Conservation (phyloP, 2,329 filamentous ascomycete species). For the Kalmusia sp. region DNA sequence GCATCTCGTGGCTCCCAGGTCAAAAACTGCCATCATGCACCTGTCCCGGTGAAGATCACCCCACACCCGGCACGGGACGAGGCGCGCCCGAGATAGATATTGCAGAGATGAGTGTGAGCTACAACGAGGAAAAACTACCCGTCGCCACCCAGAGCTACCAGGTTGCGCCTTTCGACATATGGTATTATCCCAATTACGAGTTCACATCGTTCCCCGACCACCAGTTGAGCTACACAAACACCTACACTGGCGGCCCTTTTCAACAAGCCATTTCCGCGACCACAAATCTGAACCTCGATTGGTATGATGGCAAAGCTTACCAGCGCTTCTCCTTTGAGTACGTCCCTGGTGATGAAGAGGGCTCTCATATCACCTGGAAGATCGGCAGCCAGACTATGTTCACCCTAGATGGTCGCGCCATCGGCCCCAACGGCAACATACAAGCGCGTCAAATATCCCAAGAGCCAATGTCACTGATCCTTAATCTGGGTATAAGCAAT, state of each 20-base stretch:
- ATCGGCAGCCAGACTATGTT: conserved; percentile 60
- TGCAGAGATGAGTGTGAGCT: conserved; percentile 56
- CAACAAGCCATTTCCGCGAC: conserved; percentile 65
- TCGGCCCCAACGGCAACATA: conserved; percentile 63
- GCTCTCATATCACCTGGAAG: conserved; percentile 59
- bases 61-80: conserved; percentile 55
- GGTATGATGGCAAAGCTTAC: conserved; percentile 62
- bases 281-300: conserved; percentile 61
- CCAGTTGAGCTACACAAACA: conserved; percentile 57
- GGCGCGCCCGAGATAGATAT: conserved; percentile 59
- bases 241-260: conserved; percentile 61
- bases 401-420: conserved; percentile 59
- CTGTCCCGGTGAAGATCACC: conserved; percentile 55
- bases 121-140: conserved; percentile 45
- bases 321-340: conserved; percentile 66
- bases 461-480: conserved; percentile 62
- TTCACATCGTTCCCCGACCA: conserved; percentile 60
- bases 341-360: conserved; percentile 54
- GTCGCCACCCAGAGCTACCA: conserved; percentile 59
- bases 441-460: conserved; percentile 56
- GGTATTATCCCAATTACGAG: conserved; percentile 60
- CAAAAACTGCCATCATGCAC: conserved; percentile 55
- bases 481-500: conserved; percentile 61
- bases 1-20: conserved; percentile 52
- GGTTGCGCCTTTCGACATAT: conserved; percentile 58